phyloP scores from a whole-genome alignment of 768 basidiomycete species.

The Leucosporidium scottii region DNA sequence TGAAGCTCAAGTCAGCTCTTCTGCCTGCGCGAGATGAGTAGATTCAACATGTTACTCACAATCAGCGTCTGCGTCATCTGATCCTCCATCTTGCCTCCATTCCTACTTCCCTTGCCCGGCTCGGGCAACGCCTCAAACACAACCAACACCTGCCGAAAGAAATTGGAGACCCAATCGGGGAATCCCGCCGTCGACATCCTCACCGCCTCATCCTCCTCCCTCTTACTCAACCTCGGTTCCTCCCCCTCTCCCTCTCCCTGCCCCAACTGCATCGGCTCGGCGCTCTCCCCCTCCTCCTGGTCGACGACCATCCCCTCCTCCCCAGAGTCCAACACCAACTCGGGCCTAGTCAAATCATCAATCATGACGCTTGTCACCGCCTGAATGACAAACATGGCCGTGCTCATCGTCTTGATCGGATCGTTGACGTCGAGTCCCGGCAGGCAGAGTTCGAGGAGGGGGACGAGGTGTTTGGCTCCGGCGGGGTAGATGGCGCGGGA shows the following conservation, averaged over 20 bases:
- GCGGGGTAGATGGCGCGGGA: slow-evolving; percentile 69
- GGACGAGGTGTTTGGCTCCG: slow-evolving; percentile 72
- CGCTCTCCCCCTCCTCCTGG: slow-evolving; percentile 22
- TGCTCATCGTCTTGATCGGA: slow-evolving; percentile 40
- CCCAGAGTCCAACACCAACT: slow-evolving; percentile 30
- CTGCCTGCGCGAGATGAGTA: background rate
- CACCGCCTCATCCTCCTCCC: slow-evolving; percentile 65
- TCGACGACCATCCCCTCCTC: slow-evolving; percentile 9
- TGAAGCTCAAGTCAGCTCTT: slow-evolving; percentile 49
- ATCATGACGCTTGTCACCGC: slow-evolving; percentile 31
- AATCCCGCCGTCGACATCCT: slow-evolving; percentile 67
- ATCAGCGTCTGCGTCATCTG: slow-evolving; percentile 42
- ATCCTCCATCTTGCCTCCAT: slow-evolving; percentile 47
- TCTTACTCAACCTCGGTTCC: slow-evolving; percentile 47
- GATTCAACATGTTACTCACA: slow-evolving; percentile 22
- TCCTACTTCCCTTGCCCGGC: slow-evolving; percentile 64
- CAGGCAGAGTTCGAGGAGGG: slow-evolving; percentile 69
- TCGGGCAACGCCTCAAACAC: slow-evolving; percentile 80
- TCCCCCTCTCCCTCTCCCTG: background rate
- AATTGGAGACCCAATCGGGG: slow-evolving; percentile 74
- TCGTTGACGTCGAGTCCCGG: slow-evolving; percentile 73
- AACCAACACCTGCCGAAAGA: slow-evolving; percentile 68
- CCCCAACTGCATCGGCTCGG: too few relatives aligned
- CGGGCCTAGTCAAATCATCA: slow-evolving; percentile 35
- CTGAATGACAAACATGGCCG: slow-evolving; percentile 37